These are phyloP conservation scores for Aspergillus ochraceus DNA, from an alignment of 2,329 filamentous ascomycete genomes.

Conservation along the genomic window DNA sequence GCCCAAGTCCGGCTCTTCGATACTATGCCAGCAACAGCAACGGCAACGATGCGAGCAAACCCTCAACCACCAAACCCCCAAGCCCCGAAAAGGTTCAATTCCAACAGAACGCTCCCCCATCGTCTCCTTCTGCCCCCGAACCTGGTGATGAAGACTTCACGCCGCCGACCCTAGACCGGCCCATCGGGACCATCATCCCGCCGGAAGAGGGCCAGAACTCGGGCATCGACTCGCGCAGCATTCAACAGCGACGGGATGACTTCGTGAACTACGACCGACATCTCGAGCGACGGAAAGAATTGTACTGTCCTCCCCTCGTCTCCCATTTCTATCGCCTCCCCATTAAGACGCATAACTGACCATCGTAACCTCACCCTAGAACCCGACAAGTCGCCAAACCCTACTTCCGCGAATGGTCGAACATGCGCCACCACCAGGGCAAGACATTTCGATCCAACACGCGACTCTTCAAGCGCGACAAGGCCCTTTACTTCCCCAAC, in stretches of 20 bases:
- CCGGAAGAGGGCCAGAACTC: constrained; percentile 79
- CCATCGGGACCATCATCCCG: constrained; percentile 77
- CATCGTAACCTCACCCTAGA: constrained; percentile 41
- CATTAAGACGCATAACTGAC: constrained; percentile 5
- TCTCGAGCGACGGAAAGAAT: constrained; percentile 68
- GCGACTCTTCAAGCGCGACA: constrained; percentile 77
- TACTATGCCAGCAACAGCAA: constrained; percentile 29
- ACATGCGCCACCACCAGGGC: constrained; percentile 77
- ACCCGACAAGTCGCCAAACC: constrained; percentile 77
- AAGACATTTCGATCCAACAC: constrained; percentile 89
- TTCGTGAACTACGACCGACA: constrained; percentile 86
- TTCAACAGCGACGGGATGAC: constrained; percentile 71
- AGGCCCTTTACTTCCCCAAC: constrained; percentile 92
- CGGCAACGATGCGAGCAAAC: constrained; percentile 11
- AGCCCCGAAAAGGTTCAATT: constrained; percentile 24
- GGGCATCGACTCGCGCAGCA: constrained; percentile 67
- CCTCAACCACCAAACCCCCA: constrained; percentile 8
- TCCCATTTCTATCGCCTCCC: neutral
- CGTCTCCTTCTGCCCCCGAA: constrained; percentile 20
- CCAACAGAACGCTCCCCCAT: constrained; percentile 28
- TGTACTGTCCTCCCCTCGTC: constrained; percentile 55
- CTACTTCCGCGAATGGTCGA: constrained; percentile 95
- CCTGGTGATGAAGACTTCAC: constrained; percentile 47
- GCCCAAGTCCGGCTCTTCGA: constrained; percentile 25
- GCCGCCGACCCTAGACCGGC: constrained; percentile 61